Conservation (phyloP, 2,329 filamentous ascomycete genomes). For the Colletotrichum sp. region DNA sequence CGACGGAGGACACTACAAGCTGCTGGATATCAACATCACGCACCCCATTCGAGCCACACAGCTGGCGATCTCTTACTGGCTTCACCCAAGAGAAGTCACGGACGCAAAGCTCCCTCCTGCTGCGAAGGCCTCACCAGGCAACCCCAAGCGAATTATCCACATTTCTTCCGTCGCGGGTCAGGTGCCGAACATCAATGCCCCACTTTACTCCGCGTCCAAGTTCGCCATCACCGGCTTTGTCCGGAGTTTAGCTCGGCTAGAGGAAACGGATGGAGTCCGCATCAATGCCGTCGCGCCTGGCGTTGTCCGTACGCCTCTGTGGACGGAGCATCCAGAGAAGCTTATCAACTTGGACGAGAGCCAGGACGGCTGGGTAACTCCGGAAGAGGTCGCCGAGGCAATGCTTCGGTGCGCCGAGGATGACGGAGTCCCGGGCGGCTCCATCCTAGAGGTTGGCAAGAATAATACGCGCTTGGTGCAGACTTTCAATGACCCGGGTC, state of each 20-base stretch:
- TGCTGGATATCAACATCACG: constrained; percentile 45
- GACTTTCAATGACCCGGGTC: constrained; percentile 42
- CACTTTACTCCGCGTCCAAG: constrained; percentile 45
- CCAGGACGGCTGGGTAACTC: constrained; percentile 44
- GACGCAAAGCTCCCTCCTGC: neutral
- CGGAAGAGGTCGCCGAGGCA: constrained; percentile 45
- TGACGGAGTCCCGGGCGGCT: constrained; percentile 39
- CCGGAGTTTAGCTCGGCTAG: constrained; percentile 40
- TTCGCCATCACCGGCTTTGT: constrained; percentile 44
- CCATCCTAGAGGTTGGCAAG: constrained; percentile 45
- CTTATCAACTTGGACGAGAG: constrained; percentile 36
- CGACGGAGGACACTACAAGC: constrained; percentile 34
- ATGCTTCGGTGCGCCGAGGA: constrained; percentile 46
- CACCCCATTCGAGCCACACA: constrained; percentile 47
- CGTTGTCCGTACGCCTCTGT: constrained; percentile 48
- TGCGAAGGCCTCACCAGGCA: constrained; percentile 22
- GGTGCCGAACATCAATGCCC: constrained; percentile 33
- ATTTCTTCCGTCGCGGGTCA: constrained; percentile 42
- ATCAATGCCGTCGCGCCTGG: constrained; percentile 50
- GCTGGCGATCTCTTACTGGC: constrained; percentile 42
- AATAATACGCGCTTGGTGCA: constrained; percentile 34
- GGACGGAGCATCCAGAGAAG: constrained; percentile 50
- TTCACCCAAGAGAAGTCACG: constrained; percentile 26
- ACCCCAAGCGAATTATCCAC: constrained; percentile 42
- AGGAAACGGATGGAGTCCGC: constrained; percentile 37